Conservation (phyloP, 2,329 filamentous ascomycete species). For the Acephala macrosclerotiorum region DNA sequence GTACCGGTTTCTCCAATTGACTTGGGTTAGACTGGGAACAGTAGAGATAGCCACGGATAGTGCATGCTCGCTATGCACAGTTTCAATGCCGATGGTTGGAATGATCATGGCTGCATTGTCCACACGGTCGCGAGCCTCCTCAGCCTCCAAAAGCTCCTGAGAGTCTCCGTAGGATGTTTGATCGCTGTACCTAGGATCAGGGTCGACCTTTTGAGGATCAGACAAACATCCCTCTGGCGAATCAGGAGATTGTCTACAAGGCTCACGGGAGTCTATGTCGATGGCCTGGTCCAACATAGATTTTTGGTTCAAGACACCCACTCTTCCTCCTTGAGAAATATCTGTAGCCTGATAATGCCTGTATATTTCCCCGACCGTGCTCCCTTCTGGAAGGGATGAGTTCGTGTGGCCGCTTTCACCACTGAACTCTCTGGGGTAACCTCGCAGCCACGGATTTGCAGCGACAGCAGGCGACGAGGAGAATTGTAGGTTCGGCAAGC, state of each 20-base stretch:
- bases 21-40: constrained; percentile 20
- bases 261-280: no score
- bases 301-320: neutral
- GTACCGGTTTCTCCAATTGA: constrained; percentile 20
- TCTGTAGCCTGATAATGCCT: constrained; percentile 31
- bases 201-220: neutral
- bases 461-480: constrained; percentile 5
- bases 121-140: neutral
- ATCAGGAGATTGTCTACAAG: neutral
- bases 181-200: neutral
- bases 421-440: constrained; percentile 19
- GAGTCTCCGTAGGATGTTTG: neutral
- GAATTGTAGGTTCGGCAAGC: neutral
- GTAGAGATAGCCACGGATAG: constrained; percentile 21
- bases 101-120: neutral
- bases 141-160: neutral
- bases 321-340: neutral
- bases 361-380: constrained; percentile 42
- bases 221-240: neutral
- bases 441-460: neutral
- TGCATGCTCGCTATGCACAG: constrained; percentile 5
- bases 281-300: neutral
- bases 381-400: constrained; percentile 32
- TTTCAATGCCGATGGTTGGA: constrained; percentile 2
- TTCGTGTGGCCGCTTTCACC: constrained; percentile 18